Evolutionary conservation across 106 monocot species (phyloP), one percentile per base, ranked within the genome.

Genomic region (Narthecium ossifragum): DNA sequence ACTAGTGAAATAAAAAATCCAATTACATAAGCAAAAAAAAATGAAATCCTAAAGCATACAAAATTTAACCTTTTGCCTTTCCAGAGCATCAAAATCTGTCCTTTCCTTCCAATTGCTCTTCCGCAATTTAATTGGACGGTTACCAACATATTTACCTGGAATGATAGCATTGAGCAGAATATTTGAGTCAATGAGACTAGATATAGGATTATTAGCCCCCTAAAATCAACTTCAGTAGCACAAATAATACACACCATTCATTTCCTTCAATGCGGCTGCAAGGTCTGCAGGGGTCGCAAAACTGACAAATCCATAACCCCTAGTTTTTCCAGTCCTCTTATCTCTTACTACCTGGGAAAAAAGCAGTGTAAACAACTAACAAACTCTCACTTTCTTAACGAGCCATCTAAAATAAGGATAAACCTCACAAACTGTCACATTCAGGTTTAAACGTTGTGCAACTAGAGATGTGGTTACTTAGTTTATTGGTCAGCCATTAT

Each of bases 51-150:
- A n/a, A 14, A 8, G 15, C 25, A 4, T 20, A 28, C 26, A 26
- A 51, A 53, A 12, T n/a, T 24, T 54, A 32, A 80, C 89, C 89
- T 83, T 94, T 45, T 94, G 94, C 64, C 83, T 85, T 66, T 76
- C 75, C 40, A 86, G 53, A 55, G 94, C 94, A 14, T 94, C 94
- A 57, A 41, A 61, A 71, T 94, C 89, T 50, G 89, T 94, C 61
- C 94, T 83, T 36, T 94, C 94, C 68, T 86, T 90, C 94, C 94
- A 94, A 39, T 67, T 90, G 60, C 94, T 94, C 67, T 94, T 94
- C 13, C 89, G 80, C 64, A 90, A 73, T 53, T 94, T 94, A 25
- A 94, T 90, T 12, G 94, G 94, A 17, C 89, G 76, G 49, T 90
- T 94, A 3, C 94, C 94, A 57, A 94, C 94, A 69, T 94, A 94